Conservation (phyloP, 192 early-diverging fungal genomes). For the Entophlyctis luteolus region DNA sequence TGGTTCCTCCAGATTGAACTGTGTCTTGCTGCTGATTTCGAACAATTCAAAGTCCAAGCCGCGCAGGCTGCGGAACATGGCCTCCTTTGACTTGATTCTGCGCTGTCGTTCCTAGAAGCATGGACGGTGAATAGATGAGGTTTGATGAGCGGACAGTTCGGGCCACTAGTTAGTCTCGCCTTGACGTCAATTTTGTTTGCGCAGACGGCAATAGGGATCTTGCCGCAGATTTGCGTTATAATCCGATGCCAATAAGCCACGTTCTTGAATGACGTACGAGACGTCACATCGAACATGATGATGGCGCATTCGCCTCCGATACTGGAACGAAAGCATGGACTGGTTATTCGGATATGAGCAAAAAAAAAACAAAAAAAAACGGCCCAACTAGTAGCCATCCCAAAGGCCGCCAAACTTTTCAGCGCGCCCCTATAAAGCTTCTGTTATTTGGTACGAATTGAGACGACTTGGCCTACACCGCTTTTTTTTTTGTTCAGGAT, state of each 20-base stretch:
- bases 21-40: conserved; percentile 98
- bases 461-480: conserved; percentile 13
- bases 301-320: conserved; percentile 99
- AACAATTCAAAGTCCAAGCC: conserved; percentile 99
- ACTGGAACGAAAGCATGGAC: conserved; percentile 23
- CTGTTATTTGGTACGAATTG: background rate
- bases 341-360: background rate
- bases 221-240: conserved; percentile 97
- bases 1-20: conserved; percentile 99
- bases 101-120: conserved; percentile 60
- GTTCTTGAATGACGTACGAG: conserved; percentile 99
- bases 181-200: conserved; percentile 99
- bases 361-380: background rate
- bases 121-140: background rate
- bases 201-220: conserved; percentile 98
- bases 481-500: conserved; percentile 12
- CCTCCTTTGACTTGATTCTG: conserved; percentile 99
- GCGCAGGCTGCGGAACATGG: conserved; percentile 99
- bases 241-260: conserved; percentile 99
- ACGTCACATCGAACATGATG: conserved; percentile 99
- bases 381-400: conserved; percentile 94
- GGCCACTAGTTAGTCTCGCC: conserved; percentile 35
- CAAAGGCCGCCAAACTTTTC: conserved; percentile 99
- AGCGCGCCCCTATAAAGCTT: background rate
- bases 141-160: background rate